Conservation (phyloP, 805 yeast genomes). For the Nakazawaea holstii region DNA sequence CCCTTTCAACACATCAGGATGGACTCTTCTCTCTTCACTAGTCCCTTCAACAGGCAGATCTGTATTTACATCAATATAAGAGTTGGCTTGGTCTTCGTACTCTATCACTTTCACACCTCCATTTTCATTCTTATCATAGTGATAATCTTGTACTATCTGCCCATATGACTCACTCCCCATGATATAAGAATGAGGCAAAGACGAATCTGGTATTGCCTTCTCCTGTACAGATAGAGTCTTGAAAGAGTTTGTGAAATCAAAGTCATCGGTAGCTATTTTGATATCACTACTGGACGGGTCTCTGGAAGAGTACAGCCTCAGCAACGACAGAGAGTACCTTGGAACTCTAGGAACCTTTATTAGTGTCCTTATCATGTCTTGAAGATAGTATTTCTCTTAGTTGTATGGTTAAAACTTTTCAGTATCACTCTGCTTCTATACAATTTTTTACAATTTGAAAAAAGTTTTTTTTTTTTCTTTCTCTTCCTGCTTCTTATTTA, state of each 20-base stretch:
- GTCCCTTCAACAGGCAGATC: conserved; percentile 28
- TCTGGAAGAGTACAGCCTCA: background rate
- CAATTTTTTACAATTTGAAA: too few relatives aligned
- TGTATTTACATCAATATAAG: background rate
- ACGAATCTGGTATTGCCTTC: conserved; percentile 15
- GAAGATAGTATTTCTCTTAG: background rate
- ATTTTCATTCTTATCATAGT: conserved; percentile 27
- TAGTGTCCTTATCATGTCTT: background rate
- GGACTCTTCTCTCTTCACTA: conserved; percentile 49
- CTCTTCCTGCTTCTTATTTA: background rate
- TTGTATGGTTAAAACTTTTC: background rate
- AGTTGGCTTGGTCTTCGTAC: conserved; percentile 5
- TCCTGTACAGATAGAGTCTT: conserved; percentile 17
- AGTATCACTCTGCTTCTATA: background rate
- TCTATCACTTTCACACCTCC: conserved; percentile 8
- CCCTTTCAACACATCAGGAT: conserved; percentile 53
- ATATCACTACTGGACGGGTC: background rate
- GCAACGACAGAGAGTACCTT: background rate
- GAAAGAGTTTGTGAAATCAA: conserved; percentile 13
- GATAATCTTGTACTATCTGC: conserved; percentile 32
- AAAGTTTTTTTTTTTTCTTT: too few relatives aligned
- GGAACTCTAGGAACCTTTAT: background rate
- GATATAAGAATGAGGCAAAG: conserved; percentile 28
- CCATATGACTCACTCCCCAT: conserved; percentile 37
- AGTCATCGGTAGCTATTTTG: conserved; percentile 20